These are phyloP conservation scores for Chlamydomonas incerta DNA, from an alignment of 139 green algal genomes.

Conservation along the genomic window DNA sequence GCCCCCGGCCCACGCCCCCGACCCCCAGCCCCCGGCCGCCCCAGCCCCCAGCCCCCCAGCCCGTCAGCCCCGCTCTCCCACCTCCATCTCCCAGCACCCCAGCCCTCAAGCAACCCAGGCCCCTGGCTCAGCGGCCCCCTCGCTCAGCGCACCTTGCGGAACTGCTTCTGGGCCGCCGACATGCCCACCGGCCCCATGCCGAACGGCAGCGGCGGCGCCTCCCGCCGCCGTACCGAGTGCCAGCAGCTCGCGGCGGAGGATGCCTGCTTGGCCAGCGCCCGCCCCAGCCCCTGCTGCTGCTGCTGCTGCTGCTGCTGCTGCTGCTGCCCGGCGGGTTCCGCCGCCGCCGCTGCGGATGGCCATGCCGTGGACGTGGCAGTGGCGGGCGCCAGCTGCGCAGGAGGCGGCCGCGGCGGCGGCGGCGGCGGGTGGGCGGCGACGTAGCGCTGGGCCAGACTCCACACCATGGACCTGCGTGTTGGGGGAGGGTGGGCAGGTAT, in stretches of 20 bases:
- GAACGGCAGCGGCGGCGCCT: not conserved
- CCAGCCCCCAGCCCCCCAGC: too few species aligned
- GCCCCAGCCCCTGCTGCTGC: not conserved
- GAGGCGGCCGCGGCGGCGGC: not conserved
- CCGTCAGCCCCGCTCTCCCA: too few species aligned
- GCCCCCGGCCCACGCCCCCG: too few species aligned
- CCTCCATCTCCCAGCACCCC: too few species aligned
- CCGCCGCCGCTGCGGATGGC: too few species aligned
- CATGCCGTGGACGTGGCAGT: too few species aligned
- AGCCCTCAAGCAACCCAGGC: too few species aligned
- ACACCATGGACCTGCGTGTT: not conserved
- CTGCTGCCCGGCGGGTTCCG: not conserved
- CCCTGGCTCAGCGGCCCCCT: too few species aligned
- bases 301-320: not conserved
- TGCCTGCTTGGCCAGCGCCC: not conserved
- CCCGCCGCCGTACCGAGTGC: not conserved
- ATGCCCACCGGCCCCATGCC: constrained; percentile 1
- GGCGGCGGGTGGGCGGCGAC: not conserved
- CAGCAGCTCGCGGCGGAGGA: not conserved
- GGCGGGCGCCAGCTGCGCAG: not conserved
- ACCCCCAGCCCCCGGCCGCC: too few species aligned
- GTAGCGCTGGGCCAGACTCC: not conserved
- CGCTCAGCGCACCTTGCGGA: not conserved
- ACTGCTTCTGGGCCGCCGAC: not conserved
- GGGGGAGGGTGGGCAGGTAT: too few species aligned